Evolutionary conservation across 2,329 filamentous ascomycete species (phyloP), one percentile per base, ranked within the genome.

Genomic region (Venturia effusa): DNA sequence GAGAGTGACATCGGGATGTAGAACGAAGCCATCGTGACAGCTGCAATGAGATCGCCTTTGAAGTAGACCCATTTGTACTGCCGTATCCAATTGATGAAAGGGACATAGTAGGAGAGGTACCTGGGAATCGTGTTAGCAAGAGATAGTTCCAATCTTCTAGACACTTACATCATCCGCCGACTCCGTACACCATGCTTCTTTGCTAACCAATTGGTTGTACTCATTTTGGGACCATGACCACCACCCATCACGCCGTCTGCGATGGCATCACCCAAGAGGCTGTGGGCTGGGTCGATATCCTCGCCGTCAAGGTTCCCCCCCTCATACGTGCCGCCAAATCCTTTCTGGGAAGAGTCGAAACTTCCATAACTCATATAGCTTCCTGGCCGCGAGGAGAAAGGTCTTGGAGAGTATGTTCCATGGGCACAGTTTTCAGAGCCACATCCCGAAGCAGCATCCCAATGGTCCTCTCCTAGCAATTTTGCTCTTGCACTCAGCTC

Each of bases 1-100:
- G 94, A 97, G 17, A 99, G 83, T 0, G 92, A 89, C 92, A 99
- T 97, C 61, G 94, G 94, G 43, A 99, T 88, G 74, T 99, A 99
- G 78, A 99, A 94, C 32, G 92, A 96, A n/a, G 93, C 90, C 79
- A 99, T 88, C n/a, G 94, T 97, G 67, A 97, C 74, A 60, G 93
- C 92, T 10, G 93, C 88, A 17, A 96, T 80, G 22, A 97, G 77
- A 74, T 99, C 94, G 59, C 94, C 94, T 69, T 88, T 85, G 59
- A 97, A 75, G 75, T 90, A 96, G 3, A 85, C 83, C 82, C 85
- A 87, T 69, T 84, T 85, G 76, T 99, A 99, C 76, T 96, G 90
- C 62, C 81, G 82, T 67, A 96, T 88, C 94, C 94, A 99, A 67
- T 88, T 92, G 68, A 96, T 79, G 66, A 92, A 90, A 0, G 94